Percentiles rank a stretch among this genome's conserved stretches.
phyloP scores from a whole-genome alignment of 1,284 basidiomycete species.

The Wolfiporia cocos region DNA sequence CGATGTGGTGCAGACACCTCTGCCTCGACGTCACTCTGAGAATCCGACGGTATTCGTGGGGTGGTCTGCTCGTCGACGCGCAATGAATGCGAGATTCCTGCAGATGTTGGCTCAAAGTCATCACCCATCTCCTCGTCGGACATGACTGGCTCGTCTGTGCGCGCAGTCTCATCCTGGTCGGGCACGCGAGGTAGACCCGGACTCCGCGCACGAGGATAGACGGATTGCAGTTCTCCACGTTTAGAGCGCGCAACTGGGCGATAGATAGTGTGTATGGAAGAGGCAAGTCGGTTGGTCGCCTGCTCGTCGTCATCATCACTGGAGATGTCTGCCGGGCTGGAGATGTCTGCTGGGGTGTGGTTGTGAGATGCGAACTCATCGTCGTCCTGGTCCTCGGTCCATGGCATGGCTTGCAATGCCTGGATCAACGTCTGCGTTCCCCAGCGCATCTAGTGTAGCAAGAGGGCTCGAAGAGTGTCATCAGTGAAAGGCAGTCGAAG shows the following conservation, averaged over 20 bases:
- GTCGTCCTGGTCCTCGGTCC: conserved; percentile 60
- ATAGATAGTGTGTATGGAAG: conserved; percentile 82
- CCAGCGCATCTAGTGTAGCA: conserved; percentile 53
- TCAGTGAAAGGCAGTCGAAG: too few species aligned
- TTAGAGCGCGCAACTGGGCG: conserved; percentile 69
- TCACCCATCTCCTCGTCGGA: conserved; percentile 55
- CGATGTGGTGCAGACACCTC: conserved; percentile 1
- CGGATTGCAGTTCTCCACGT: conserved; percentile 33
- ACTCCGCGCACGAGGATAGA: conserved; percentile 12
- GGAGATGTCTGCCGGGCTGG: conserved; percentile 48
- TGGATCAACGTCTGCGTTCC: conserved; percentile 83
- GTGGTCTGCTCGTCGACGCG: neutral
- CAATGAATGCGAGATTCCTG: conserved; percentile 24
- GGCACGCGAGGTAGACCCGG: conserved; percentile 17
- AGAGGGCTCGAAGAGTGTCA: too few species aligned
- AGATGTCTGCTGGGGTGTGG: conserved; percentile 38
- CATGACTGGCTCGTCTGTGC: conserved; percentile 24
- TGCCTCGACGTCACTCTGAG: conserved; percentile 9
- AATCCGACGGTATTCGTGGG: conserved; percentile 10
- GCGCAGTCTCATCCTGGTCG: conserved; percentile 23
- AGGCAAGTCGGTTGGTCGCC: conserved; percentile 46
- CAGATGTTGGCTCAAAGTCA: conserved; percentile 46
- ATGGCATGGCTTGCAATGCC: conserved; percentile 76
- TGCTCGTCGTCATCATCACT: conserved; percentile 55
- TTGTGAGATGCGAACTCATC: conserved; percentile 53